Base-by-base conservation (phyloP, 2,329 filamentous ascomycete genomes). In the Elsinoe fawcettii region DNA sequence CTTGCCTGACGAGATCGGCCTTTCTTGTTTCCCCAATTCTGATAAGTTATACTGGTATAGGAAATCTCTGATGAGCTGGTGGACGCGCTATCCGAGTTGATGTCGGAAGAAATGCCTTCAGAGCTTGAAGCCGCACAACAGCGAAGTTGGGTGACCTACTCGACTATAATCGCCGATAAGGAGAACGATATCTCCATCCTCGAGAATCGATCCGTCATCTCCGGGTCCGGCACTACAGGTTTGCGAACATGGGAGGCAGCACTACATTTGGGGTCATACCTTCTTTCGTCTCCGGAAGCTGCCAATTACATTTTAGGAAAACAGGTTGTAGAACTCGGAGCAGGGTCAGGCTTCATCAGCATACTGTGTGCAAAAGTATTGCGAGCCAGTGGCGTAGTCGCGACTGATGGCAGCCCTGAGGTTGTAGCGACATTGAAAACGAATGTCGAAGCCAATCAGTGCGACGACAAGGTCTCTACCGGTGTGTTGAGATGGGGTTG, bases 61-160 rank as follows among this genome's bases (percentile, higher is more conserved):
- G 90, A 86, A 70, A 84, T 96, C 47, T 90, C 86, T 60, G 88
- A 95, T 71, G 79, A 86, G 70, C 80, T 96, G 65, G 88, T 92
- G 80, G 76, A 77, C 57, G 75, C 77, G 36, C 78, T 95, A 63
- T 82, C 85, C 56, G 71, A 76, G 60, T 77, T 93, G 22, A 77
- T 95, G 58, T 76, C 79, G 18, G 76, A 79, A 27, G 81, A 83
- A 14, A 71, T 87, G 14, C 83, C 81, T n/a, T 78, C 83, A 18
- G 84, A 90, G 66, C 69, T 79, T 23, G 74, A 78, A 37, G 80
- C 84, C 57, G 87, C 82, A 22, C 88, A 91, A 71, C 80, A 83
- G 65, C 87, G 87, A 67, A 82, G 82, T 30, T 86, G 85, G 67
- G 87, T 95, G 58, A 90, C 85, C 36, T 95, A 95, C 67, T 57